Percentiles rank a stretch among this genome's conserved stretches.
Conservation (phyloP, 2,329 filamentous ascomycete genomes). For the Drechslera avenae region DNA sequence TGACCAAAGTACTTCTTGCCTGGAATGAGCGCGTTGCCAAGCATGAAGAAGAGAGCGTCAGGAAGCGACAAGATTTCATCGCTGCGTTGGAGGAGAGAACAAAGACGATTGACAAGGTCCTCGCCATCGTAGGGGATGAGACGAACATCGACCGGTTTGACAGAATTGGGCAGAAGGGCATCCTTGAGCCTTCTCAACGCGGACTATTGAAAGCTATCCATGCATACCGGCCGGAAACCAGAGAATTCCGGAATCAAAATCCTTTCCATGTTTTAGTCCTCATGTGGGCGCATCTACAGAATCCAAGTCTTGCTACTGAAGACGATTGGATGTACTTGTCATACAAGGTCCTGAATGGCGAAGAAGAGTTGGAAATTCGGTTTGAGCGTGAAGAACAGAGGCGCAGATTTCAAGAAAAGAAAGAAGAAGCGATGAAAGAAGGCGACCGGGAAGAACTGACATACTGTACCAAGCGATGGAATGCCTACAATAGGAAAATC, state of each 20-base stretch:
- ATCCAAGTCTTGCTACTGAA: constrained; percentile 17
- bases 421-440: constrained; percentile 7
- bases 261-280: constrained; percentile 20
- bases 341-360: constrained; percentile 15
- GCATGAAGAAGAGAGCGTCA: not conserved
- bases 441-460: constrained; percentile 2
- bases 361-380: constrained; percentile 6
- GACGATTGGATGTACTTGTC: constrained; percentile 21
- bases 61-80: constrained; percentile 9
- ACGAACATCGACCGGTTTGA: not conserved
- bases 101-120: not conserved
- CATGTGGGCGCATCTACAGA: constrained; percentile 23
- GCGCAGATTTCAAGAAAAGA: constrained; percentile 3
- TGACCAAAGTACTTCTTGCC: constrained; percentile 17
- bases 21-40: constrained; percentile 25
- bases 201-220: constrained; percentile 21
- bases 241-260: constrained; percentile 17
- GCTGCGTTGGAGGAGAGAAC: constrained; percentile 16
- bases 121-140: constrained; percentile 2
- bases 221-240: constrained; percentile 26
- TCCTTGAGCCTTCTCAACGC: constrained; percentile 7
- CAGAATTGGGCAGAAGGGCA: not conserved
- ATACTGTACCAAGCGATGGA: not conserved
- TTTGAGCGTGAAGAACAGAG: constrained; percentile 4
- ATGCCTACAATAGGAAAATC: constrained; percentile 1